These are phyloP conservation scores for Podila clonocystis DNA, from an alignment of 192 early-diverging fungal genomes.

Conservation along the genomic window DNA sequence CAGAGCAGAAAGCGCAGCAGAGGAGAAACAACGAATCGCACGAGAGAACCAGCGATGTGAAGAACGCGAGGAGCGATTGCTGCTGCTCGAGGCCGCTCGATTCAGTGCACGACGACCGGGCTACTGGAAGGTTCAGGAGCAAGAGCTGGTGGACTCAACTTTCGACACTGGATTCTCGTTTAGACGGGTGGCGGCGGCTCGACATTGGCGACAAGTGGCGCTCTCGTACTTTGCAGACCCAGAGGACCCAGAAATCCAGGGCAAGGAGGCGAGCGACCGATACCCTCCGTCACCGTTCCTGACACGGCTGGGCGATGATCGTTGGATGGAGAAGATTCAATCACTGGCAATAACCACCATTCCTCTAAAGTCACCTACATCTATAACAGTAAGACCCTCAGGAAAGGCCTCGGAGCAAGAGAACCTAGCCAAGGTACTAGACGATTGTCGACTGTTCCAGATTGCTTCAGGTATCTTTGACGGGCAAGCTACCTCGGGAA, in stretches of 20 bases:
- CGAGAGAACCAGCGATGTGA: slow-evolving; percentile 28
- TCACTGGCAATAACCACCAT: neutral
- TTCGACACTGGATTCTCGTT: neutral
- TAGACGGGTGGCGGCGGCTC: slow-evolving; percentile 15
- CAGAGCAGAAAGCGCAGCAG: neutral
- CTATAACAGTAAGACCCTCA: neutral
- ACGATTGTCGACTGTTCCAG: slow-evolving; percentile 46
- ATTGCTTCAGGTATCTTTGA: slow-evolving; percentile 38
- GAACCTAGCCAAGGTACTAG: slow-evolving; percentile 17
- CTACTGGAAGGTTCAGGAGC: neutral
- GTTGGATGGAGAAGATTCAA: slow-evolving; percentile 36
- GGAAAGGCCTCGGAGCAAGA: neutral
- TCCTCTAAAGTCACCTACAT: neutral
- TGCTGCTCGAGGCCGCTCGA: slow-evolving; percentile 28
- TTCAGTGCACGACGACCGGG: slow-evolving; percentile 18
- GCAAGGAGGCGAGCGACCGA: neutral
- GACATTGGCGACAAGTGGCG: slow-evolving; percentile 32
- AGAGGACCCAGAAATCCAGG: neutral
- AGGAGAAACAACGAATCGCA: slow-evolving; percentile 11
- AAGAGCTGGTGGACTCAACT: neutral
- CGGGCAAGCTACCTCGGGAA: slow-evolving; percentile 11
- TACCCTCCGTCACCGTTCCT: slow-evolving; percentile 32
- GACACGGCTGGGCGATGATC: slow-evolving; percentile 5
- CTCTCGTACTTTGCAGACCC: slow-evolving; percentile 10
- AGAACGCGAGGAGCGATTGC: slow-evolving; percentile 31